Conservation (phyloP, 2,329 filamentous ascomycete species). For the Colletotrichum neosansevieriae region DNA sequence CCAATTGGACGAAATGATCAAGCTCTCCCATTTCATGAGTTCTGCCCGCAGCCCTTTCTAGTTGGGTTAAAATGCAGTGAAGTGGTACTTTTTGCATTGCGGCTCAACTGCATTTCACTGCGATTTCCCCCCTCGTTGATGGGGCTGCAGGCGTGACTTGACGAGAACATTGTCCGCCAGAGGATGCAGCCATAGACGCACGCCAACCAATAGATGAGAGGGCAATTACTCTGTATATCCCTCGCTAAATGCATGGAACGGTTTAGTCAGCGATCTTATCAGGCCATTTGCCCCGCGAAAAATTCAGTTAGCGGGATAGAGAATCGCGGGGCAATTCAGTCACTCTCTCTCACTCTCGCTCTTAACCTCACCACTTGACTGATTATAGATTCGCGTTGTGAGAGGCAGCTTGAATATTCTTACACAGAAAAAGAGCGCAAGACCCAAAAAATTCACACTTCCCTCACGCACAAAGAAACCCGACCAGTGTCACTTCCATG, state of each 20-base stretch:
- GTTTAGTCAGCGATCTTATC: constrained; percentile 31
- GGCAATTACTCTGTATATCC: too few species aligned
- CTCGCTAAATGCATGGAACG: constrained; percentile 21
- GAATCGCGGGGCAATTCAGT: constrained; percentile 29
- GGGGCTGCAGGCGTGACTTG: too few species aligned
- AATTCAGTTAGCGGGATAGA: constrained; percentile 33
- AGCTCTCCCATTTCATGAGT: too few species aligned
- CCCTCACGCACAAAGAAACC: not conserved
- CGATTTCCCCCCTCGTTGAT: too few species aligned
- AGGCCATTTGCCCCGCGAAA: constrained; percentile 31
- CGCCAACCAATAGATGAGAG: too few species aligned
- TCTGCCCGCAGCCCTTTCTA: too few species aligned
- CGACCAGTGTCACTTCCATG: constrained; percentile 60
- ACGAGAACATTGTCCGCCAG: too few species aligned
- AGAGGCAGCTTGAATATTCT: not conserved
- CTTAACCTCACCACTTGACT: not conserved
- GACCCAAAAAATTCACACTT: not conserved
- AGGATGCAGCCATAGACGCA: too few species aligned
- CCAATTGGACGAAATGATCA: too few species aligned
- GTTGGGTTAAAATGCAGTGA: too few species aligned
- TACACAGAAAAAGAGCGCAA: not conserved
- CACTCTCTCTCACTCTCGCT: constrained; percentile 17
- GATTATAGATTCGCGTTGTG: not conserved
- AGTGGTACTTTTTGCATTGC: too few species aligned
- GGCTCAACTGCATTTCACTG: too few species aligned